Conservation (phyloP, 495 filamentous ascomycete genomes). For the Tuber magnatum region DNA sequence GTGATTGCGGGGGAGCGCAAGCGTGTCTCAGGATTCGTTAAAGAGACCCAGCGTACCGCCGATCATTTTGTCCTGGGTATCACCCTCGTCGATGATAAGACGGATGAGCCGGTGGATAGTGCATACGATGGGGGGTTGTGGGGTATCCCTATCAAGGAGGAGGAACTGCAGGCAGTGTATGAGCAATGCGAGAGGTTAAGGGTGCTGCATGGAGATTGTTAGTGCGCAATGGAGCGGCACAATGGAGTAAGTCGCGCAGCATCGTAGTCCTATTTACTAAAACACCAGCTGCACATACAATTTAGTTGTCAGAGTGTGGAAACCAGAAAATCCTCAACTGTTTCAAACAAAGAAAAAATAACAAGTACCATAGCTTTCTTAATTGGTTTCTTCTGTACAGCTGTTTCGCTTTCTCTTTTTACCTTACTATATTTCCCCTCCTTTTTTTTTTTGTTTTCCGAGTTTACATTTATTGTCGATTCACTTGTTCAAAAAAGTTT, state of each 20-base stretch:
- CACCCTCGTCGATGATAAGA: constrained; percentile 24
- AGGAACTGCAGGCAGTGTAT: constrained; percentile 14
- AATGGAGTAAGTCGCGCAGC: constrained; percentile 1
- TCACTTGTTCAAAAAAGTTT: not conserved
- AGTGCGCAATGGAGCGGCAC: constrained; percentile 6
- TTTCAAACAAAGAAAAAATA: constrained; percentile 2
- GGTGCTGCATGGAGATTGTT: constrained; percentile 7
- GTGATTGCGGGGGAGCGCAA: constrained; percentile 13
- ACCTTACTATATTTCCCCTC: constrained; percentile 8
- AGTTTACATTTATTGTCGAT: not conserved
- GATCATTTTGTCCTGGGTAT: constrained; percentile 23
- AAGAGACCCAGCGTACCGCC: constrained; percentile 22
- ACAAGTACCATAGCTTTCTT: not conserved
- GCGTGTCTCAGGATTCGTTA: constrained; percentile 19
- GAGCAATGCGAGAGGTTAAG: constrained; percentile 3
- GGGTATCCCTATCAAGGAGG: constrained; percentile 20
- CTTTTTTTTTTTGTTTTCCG: not conserved
- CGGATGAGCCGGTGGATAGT: constrained; percentile 15
- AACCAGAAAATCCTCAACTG: not conserved
- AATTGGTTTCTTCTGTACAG: not conserved
- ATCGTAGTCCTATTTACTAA: not conserved
- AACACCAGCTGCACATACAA: not conserved
- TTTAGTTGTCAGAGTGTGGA: not conserved
- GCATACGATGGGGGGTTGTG: constrained; percentile 29
- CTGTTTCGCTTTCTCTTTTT: constrained; percentile 7